A percentile compares a stretch with the other conserved stretches of the same genome.
phyloP scores from a whole-genome alignment of 495 filamentous ascomycete species.

The Cercophora samala region DNA sequence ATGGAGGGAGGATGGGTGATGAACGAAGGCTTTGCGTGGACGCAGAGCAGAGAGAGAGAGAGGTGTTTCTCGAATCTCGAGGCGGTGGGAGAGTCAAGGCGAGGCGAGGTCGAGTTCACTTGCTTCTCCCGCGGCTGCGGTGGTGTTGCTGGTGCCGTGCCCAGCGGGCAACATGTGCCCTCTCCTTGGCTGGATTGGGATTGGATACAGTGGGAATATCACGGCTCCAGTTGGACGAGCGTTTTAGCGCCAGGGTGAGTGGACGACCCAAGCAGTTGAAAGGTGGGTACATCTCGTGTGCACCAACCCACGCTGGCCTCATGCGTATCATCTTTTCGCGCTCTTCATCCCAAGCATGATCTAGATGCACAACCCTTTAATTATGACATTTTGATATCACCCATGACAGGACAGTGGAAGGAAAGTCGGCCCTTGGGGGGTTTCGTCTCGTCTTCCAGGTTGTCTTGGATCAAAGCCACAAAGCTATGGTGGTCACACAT shows the following conservation, averaged over 20 bases:
- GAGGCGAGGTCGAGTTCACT: background rate
- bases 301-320: conserved; percentile 4
- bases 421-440: background rate
- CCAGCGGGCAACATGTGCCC: conserved; percentile 11
- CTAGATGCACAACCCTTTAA: conserved; percentile 13
- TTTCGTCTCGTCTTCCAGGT: conserved; percentile 5
- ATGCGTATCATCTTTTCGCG: background rate
- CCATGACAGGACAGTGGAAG: background rate
- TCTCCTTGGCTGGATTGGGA: conserved; percentile 3
- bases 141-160: background rate
- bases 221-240: conserved; percentile 6
- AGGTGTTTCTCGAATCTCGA: background rate
- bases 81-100: background rate
- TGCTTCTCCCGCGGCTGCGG: background rate
- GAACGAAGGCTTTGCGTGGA: conserved; percentile 12
- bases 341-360: conserved; percentile 7
- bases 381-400: too few species aligned
- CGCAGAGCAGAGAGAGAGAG: background rate
- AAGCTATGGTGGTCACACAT: too few species aligned
- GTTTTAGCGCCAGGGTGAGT: conserved; percentile 11
- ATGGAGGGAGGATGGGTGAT: conserved; percentile 14
- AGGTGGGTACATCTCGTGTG: conserved; percentile 1
- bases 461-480: background rate
- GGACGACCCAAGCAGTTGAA: background rate
- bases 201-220: conserved; percentile 18